Evolutionary conservation across 1,284 basidiomycete genomes (phyloP), one percentile per base, ranked within the genome.

Genomic region (Testicularia cyperi): DNA sequence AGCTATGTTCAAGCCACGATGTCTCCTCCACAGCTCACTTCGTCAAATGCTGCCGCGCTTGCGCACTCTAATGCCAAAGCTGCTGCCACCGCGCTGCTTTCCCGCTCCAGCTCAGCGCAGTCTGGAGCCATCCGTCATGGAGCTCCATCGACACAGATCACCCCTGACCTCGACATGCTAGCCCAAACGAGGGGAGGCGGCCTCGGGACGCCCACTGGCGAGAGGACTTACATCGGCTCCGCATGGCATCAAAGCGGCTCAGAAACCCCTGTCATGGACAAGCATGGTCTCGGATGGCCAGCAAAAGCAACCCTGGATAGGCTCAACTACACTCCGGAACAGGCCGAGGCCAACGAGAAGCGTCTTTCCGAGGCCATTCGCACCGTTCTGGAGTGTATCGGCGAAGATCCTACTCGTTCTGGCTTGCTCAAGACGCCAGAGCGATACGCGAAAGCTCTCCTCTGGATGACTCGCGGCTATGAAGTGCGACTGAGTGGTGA

Each of bases 381-480:
- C 35, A 90, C 89, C 19, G 86, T 99, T 24, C 84, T 99, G 34
- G 92, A 97, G 73, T 96, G 92, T 76, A 91, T 99, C 51, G 95
- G 95, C 38, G 95, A 99, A 79, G 95, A 98, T 80, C 95, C 95
- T 2, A 85, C 92, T 73, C 83, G 95, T 31, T 90, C 94, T 72
- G 95, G 95, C 8, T 81, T 99, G 22, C 80, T 86, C 36, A 84
- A 86, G 63, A 99, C 95, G 1, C 95, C 95, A 13, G 90, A 94
- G 70, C 83, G 95, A 31, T 99, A 97, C 78, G 94, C 92, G 22
- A 89, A 98, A 78, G 92, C 95, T 21, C 81, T 99, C 42, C 85
- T 99, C 81, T 98, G 92, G 92, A 96, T 98, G 92, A 98, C 95
- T 25, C 87, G 88, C 72, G 95, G 95, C 3, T 99, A 99, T 79